A percentile compares a stretch with the other conserved stretches of the same genome.
These are phyloP conservation scores for Nicotiana paniculata DNA, from an alignment of 257 asterid species.

Conservation along the genomic window DNA sequence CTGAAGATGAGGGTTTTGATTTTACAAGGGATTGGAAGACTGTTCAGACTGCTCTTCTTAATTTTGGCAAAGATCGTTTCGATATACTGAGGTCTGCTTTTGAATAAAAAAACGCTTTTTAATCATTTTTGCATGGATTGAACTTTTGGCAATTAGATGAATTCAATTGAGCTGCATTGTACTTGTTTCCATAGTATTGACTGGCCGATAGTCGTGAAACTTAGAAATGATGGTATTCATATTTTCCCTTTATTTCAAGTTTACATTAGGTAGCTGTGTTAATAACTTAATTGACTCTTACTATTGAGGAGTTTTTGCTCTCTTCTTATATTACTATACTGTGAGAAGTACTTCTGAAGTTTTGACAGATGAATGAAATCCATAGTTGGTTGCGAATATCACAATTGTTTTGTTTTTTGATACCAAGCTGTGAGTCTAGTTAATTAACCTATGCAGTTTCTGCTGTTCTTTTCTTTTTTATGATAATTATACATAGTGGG, in stretches of 20 bases:
- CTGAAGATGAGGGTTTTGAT: conserved; percentile 41
- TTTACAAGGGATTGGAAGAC: conserved; percentile 71
- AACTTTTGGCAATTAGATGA: background rate
- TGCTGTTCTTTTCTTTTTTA: background rate
- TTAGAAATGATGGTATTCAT: background rate
- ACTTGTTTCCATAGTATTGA: background rate
- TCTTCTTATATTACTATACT: background rate
- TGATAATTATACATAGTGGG: background rate
- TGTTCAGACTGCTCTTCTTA: conserved; percentile 67
- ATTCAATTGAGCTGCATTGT: background rate
- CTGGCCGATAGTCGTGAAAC: background rate
- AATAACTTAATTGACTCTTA: background rate
- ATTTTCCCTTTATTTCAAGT: background rate
- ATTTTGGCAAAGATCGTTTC: conserved; percentile 81
- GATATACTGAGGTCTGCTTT: conserved; percentile 68
- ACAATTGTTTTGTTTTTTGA: background rate
- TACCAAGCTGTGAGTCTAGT: background rate
- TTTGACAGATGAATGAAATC: background rate
- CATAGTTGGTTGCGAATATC: background rate
- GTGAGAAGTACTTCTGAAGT: background rate
- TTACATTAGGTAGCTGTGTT: background rate
- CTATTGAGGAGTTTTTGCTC: background rate
- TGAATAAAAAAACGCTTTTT: background rate
- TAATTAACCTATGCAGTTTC: background rate
- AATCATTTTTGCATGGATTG: background rate